Conservation (phyloP, 192 early-diverging fungal species). For the Coemansia biformis region DNA sequence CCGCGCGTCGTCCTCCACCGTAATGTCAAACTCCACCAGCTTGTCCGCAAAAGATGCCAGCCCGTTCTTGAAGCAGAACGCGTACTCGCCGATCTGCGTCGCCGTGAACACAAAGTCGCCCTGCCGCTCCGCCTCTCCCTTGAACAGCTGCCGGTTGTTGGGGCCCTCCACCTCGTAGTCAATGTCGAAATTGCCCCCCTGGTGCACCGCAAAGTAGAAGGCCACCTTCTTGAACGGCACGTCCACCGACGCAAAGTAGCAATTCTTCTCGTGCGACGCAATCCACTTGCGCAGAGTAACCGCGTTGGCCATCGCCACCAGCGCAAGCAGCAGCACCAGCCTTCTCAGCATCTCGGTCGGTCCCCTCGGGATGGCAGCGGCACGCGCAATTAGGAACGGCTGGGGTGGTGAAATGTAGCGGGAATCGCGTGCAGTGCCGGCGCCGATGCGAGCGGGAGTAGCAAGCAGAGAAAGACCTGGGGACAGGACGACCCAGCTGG, state of each 20-base stretch:
- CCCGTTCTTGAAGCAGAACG: conserved; percentile 95
- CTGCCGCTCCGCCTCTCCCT: conserved; percentile 83
- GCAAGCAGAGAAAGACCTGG: background rate
- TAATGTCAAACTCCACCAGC: conserved; percentile 91
- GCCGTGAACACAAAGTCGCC: conserved; percentile 94
- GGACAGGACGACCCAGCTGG: background rate
- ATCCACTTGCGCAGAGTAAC: conserved; percentile 81
- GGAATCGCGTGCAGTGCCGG: too few species aligned
- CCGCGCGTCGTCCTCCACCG: conserved; percentile 81
- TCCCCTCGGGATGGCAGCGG: too few species aligned
- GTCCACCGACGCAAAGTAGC: conserved; percentile 83
- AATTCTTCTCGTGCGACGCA: conserved; percentile 82
- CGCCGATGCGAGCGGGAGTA: too few species aligned
- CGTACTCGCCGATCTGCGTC: conserved; percentile 80
- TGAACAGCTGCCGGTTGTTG: conserved; percentile 59
- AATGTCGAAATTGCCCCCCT: conserved; percentile 94
- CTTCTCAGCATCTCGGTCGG: conserved; percentile 45
- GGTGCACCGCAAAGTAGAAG: conserved; percentile 98
- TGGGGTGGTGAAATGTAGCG: too few species aligned
- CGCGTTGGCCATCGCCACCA: conserved; percentile 46
- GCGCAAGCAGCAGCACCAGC: conserved; percentile 41
- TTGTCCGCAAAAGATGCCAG: conserved; percentile 95
- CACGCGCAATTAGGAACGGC: too few species aligned
- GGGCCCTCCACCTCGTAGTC: conserved; percentile 87
- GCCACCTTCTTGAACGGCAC: conserved; percentile 82